These are phyloP conservation scores for Austroboletus novae-zelandiae DNA, from an alignment of 1,284 basidiomycete genomes.

Conservation along the genomic window DNA sequence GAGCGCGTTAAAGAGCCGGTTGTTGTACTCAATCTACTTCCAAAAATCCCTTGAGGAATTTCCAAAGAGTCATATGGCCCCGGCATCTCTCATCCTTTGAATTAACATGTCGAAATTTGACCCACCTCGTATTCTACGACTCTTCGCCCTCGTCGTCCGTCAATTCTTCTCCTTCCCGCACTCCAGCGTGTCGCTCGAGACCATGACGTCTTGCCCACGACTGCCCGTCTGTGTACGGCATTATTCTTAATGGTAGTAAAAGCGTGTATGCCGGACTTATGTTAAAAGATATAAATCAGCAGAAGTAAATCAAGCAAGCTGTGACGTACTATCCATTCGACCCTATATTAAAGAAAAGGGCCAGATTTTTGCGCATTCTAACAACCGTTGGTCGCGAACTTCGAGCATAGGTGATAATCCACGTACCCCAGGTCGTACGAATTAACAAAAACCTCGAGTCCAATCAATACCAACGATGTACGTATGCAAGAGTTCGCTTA, in stretches of 20 bases:
- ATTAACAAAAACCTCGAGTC: slow-evolving; percentile 72
- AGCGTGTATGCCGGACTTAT: slow-evolving; percentile 73
- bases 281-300: background rate
- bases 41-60: slow-evolving; percentile 18
- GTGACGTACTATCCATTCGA: slow-evolving; percentile 71
- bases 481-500: slow-evolving; percentile 29
- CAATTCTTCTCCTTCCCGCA: slow-evolving; percentile 65
- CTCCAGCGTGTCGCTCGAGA: slow-evolving; percentile 54
- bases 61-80: slow-evolving; percentile 76
- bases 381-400: background rate
- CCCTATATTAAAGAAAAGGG: slow-evolving; percentile 89
- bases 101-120: background rate
- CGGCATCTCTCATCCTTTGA: slow-evolving; percentile 59
- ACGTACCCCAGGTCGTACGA: slow-evolving; percentile 85
- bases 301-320: background rate
- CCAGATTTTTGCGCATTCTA: slow-evolving; percentile 66
- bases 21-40: slow-evolving; percentile 24
- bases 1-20: slow-evolving; percentile 18
- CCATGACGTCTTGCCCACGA: slow-evolving; percentile 75
- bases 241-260: slow-evolving; percentile 76
- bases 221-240: slow-evolving; percentile 85
- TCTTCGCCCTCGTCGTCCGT: slow-evolving; percentile 68
- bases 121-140: slow-evolving; percentile 22
- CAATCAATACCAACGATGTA: background rate
- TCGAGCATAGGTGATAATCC: background rate